phyloP scores from a whole-genome alignment of 1,284 basidiomycete genomes.

The Ustilago nuda region DNA sequence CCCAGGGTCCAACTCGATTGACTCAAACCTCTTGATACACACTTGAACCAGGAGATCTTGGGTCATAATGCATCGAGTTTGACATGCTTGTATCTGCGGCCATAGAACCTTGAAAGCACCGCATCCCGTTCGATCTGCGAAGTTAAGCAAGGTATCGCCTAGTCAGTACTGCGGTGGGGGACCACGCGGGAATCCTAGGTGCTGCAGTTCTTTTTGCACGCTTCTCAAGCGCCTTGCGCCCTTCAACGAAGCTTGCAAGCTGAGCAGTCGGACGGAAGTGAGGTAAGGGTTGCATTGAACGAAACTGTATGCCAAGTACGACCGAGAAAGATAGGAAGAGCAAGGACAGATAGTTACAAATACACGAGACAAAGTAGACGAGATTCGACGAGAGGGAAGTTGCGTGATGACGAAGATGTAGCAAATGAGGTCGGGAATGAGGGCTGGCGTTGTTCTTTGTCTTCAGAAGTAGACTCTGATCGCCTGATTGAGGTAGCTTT shows the following conservation, averaged over 20 bases:
- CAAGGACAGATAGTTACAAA: background rate
- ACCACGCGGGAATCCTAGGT: constrained; percentile 84
- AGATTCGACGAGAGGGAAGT: background rate
- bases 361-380: background rate
- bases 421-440: background rate
- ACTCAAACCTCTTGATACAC: background rate
- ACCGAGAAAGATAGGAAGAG: background rate
- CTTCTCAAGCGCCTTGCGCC: background rate
- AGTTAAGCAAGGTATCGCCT: constrained; percentile 82
- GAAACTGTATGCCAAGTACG: constrained; percentile 6
- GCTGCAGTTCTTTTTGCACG: constrained; percentile 74
- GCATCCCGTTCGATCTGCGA: constrained; percentile 84
- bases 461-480: constrained; percentile 61
- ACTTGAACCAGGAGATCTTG: too few species aligned
- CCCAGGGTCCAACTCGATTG: background rate
- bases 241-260: background rate
- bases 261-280: background rate
- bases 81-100: constrained; percentile 74
- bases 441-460: background rate
- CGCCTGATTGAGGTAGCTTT: constrained; percentile 57
- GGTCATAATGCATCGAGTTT: too few species aligned
- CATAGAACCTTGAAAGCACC: constrained; percentile 83
- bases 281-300: background rate
- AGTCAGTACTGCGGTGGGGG: constrained; percentile 87
- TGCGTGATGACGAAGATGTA: background rate